Evolutionary conservation across 2,329 filamentous ascomycete genomes (phyloP).

Genomic region (Penicillium janthinellum): DNA sequence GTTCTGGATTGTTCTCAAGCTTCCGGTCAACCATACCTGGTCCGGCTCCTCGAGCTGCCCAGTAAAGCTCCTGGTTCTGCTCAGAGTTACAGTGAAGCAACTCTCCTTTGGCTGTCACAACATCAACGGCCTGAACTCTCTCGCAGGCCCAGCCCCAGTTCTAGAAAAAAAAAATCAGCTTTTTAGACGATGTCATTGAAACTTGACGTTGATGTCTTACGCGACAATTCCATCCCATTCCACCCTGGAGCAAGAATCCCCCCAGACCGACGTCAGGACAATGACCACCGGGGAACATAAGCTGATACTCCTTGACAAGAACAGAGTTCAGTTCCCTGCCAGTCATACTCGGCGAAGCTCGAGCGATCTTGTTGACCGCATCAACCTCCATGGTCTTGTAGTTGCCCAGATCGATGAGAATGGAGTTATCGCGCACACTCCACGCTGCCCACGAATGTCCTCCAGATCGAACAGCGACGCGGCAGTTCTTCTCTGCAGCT

Average conservation of each 20-base stretch:
- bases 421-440: constrained; percentile 52
- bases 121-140: constrained; percentile 48
- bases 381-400: constrained; percentile 48
- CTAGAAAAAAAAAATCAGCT: constrained; percentile 28
- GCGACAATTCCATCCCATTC: constrained; percentile 62
- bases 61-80: constrained; percentile 52
- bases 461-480: constrained; percentile 52
- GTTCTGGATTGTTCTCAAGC: neutral
- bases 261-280: constrained; percentile 61
- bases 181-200: too few relatives aligned
- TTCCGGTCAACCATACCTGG: constrained; percentile 33
- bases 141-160: constrained; percentile 61
- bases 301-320: constrained; percentile 32
- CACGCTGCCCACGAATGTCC: constrained; percentile 55
- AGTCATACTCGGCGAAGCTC: constrained; percentile 53
- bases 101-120: constrained; percentile 51
- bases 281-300: constrained; percentile 58
- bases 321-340: constrained; percentile 35
- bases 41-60: constrained; percentile 54
- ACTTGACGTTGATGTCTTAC: constrained; percentile 31
- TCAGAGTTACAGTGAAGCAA: constrained; percentile 25
- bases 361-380: constrained; percentile 39
- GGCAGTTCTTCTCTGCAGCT: constrained; percentile 37
- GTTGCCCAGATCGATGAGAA: constrained; percentile 47
- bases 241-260: constrained; percentile 58